Base-by-base conservation (phyloP, 257 asterid species). In the Nicotiana benthamiana region DNA sequence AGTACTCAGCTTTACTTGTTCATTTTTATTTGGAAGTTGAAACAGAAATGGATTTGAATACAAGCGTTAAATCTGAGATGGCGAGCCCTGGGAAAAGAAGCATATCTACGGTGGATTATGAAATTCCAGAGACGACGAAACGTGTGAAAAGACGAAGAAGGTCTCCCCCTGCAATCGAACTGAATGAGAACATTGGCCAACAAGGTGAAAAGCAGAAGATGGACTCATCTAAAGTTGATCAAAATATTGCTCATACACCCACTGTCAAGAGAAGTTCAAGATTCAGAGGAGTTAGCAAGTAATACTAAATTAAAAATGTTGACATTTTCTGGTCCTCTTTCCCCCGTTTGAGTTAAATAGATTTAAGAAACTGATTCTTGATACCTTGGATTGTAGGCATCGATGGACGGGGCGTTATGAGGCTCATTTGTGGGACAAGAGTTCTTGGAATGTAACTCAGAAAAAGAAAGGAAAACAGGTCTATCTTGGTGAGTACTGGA, bases 401-500 rank as follows among this genome's bases (percentile, higher is more conserved):
- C 83, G 97, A 48, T 91, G 97, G 97, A 93, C 97, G 0, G 97
- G 97, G 78, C 89, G 97, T 27, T 91, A 60, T 75, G 97, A 93
- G 85, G 97, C 97, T 79, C 97, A 93, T 88, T 79, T 91, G 77
- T 93, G 97, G 97, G 97, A 93, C 87, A 93, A 93, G 84, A 92
- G 90, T 79, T 85, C 97, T 30, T 93, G 97, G 97, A 93, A 93
- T 89, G 92, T 79, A 1, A 91, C 97, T 24, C 97, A 90, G 84
- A 93, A 88, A 72, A 93, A 93, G 93, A 93, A 93, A 82, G 97
- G 95, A 66, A 93, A 93, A 86, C 97, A 93, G 89, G 97, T 93
- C 60, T 93, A 91, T 85, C 95, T 93, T 79, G 97, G 96, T 93
- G 83, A 88, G 97, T 83, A 52, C 68, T 36, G 75, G 12, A 34